Evolutionary conservation across 2,329 filamentous ascomycete genomes (phyloP).

Genomic region (Macrophomina tecta): DNA sequence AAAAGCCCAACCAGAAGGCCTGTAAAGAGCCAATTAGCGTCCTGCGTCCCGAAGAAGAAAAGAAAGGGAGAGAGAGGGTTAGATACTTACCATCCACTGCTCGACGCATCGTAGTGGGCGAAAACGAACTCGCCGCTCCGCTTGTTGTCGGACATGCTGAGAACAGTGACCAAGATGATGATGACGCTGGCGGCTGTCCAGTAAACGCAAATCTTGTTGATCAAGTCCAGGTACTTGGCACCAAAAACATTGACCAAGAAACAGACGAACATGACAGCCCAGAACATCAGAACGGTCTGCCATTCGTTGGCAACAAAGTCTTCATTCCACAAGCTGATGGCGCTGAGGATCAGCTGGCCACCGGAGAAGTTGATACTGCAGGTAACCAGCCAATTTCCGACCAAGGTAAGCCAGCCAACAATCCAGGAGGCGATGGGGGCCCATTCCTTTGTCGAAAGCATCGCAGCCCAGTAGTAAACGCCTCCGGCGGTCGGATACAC

Average conservation of each 20-base stretch:
- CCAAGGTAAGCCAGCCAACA: constrained; percentile 73
- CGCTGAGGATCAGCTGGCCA: constrained; percentile 70
- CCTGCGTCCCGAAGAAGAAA: too few relatives aligned
- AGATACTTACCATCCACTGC: constrained; percentile 63
- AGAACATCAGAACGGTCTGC: constrained; percentile 75
- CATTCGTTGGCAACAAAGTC: constrained; percentile 70
- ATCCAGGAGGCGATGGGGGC: constrained; percentile 72
- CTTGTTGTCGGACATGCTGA: constrained; percentile 64
- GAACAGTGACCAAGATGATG: constrained; percentile 70
- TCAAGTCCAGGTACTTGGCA: constrained; percentile 66
- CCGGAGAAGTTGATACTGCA: constrained; percentile 73
- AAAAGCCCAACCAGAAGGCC: constrained; percentile 72
- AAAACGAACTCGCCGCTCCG: constrained; percentile 70
- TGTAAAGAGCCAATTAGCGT: constrained; percentile 31
- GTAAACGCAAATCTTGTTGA: constrained; percentile 76
- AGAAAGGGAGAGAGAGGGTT: constrained; percentile 20
- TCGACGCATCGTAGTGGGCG: constrained; percentile 69
- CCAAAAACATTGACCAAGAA: constrained; percentile 70
- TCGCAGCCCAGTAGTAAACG: constrained; percentile 73
- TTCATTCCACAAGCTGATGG: constrained; percentile 73
- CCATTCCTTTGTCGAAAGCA: constrained; percentile 69
- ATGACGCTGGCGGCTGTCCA: constrained; percentile 72
- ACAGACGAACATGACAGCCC: constrained; percentile 71
- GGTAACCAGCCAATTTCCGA: constrained; percentile 75
- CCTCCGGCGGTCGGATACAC: constrained; percentile 72